Percentiles rank a stretch among this genome's conserved stretches.
Evolutionary conservation across 441 rosid genomes (phyloP).

Genomic region (Erysimum cheiri): DNA sequence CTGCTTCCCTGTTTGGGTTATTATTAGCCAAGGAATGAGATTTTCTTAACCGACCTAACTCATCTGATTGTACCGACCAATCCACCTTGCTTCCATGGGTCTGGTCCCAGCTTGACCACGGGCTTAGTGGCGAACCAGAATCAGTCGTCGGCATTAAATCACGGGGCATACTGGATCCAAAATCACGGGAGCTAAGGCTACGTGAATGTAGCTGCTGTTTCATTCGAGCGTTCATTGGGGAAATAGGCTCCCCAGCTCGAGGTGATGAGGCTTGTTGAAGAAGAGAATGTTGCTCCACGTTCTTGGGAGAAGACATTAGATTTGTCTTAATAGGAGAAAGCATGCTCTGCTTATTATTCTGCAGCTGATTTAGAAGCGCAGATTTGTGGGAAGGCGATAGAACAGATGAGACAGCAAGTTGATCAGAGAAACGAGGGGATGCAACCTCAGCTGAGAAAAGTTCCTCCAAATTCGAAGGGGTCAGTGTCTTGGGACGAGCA

Average conservation of each 20-base stretch:
- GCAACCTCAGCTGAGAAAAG: slow-evolving; percentile 65
- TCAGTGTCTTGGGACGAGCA: slow-evolving; percentile 55
- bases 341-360: slow-evolving; percentile 71
- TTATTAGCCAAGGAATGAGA: slow-evolving; percentile 66
- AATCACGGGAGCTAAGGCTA: slow-evolving; percentile 68
- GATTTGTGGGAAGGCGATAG: slow-evolving; percentile 74
- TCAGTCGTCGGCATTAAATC: slow-evolving; percentile 39
- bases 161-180: slow-evolving; percentile 55
- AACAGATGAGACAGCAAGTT: slow-evolving; percentile 57
- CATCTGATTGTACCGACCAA: slow-evolving; percentile 73
- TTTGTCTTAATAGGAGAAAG: slow-evolving; percentile 71
- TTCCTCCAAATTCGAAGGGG: slow-evolving; percentile 74
- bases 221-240: slow-evolving; percentile 65
- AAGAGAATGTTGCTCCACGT: slow-evolving; percentile 54
- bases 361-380: slow-evolving; percentile 67
- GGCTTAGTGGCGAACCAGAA: slow-evolving; percentile 59
- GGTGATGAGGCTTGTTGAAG: slow-evolving; percentile 69
- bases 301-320: slow-evolving; percentile 53
- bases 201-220: slow-evolving; percentile 62
- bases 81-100: slow-evolving; percentile 61
- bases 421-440: slow-evolving; percentile 70
- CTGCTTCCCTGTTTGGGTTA: slow-evolving; percentile 60
- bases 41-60: slow-evolving; percentile 55
- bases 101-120: slow-evolving; percentile 76
- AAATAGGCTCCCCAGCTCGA: slow-evolving; percentile 63